Evolutionary conservation across 306 rosid genomes (phyloP), one percentile per base, ranked within the genome.

Genomic region (Comarum palustre): DNA sequence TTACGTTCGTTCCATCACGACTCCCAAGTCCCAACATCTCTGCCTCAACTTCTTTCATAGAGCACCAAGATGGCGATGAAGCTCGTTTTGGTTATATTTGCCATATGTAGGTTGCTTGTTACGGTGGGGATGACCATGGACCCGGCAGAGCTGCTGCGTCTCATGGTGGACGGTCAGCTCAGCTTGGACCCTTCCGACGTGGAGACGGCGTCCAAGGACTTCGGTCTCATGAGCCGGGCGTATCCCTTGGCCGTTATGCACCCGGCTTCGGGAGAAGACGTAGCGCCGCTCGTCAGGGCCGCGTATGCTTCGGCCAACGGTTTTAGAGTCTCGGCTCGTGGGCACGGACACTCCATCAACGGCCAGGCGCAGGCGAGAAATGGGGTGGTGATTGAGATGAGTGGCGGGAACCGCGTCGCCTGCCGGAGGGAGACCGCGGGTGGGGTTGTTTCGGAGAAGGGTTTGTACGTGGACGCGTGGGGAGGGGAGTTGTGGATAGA

Each of bases 271-370:
- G 87, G 81, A 0, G 69, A 85, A 8, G 99, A 94, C 73, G 83
- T 94, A 34, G 86, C 67, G 0, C 45, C 69, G 57, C 66, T 88
- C 12, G 77, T 94, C 25, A 58, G 67, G 22, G 84, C 87, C 7
- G 96, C 90, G 7, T 84, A 83, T 19, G 75, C 73, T 8, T 80
- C 88, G 34, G 65, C 60, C 9, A 2, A 58, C 0, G 81, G 83
- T 42, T 85, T 89, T 32, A 71, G 80, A 0, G 97, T 94, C 59
- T 89, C 97, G 20, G 99, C 99, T 0, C 79, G 96, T 31, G 99
- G 99, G 0, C 96, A 91, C 55, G 99, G 99, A n/a, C 99, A 94
- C 80, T 94, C 99, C 2, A 90, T 94, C 68, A 90, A 91, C 75
- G 99, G 99, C 31, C 99, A 94, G 78, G 95, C 96, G 0, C 74